phyloP scores from a whole-genome alignment of 202 grass and related monocot species.

The Carex sylvatica region DNA sequence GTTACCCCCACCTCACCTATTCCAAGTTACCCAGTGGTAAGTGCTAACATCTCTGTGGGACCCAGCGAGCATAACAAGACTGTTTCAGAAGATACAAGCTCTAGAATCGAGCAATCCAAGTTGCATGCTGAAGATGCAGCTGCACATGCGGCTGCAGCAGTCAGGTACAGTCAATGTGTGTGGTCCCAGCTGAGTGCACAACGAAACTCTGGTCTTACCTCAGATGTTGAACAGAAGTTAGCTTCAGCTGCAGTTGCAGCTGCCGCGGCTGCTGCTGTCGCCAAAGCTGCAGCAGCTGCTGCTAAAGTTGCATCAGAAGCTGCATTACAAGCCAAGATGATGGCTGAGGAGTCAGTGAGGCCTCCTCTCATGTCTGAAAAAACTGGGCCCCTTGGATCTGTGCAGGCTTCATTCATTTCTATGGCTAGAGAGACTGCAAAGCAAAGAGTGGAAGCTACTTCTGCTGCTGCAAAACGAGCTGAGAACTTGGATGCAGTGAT shows the following conservation, averaged over 20 bases:
- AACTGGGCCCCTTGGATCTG: slow-evolving; percentile 10
- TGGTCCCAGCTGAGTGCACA: slow-evolving; percentile 61
- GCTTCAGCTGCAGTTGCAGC: slow-evolving; percentile 75
- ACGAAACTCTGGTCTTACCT: slow-evolving; percentile 44
- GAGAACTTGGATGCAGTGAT: slow-evolving; percentile 91
- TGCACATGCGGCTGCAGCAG: slow-evolving; percentile 47
- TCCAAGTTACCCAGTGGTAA: slow-evolving; percentile 44
- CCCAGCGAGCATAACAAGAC: slow-evolving; percentile 28
- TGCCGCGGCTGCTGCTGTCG: slow-evolving; percentile 82
- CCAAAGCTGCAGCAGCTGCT: slow-evolving; percentile 81
- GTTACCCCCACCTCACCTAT: slow-evolving; percentile 17
- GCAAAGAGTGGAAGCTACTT: slow-evolving; percentile 88
- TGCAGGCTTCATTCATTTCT: slow-evolving; percentile 59
- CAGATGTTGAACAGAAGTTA: slow-evolving; percentile 80
- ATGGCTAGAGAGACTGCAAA: slow-evolving; percentile 78
- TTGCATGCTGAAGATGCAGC: slow-evolving; percentile 58
- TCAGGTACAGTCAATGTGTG: slow-evolving; percentile 62
- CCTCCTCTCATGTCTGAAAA: slow-evolving; percentile 26
- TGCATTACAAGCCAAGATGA: slow-evolving; percentile 81
- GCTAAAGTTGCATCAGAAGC: slow-evolving; percentile 87
- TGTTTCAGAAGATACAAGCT: slow-evolving; percentile 52
- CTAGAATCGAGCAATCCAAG: slow-evolving; percentile 67
- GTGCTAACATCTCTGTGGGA: slow-evolving; percentile 30
- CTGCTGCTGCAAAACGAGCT: slow-evolving; percentile 82
- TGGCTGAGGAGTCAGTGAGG: slow-evolving; percentile 67